Evolutionary conservation across 805 yeast genomes (phyloP).

Genomic region (Ogataea siamensis): DNA sequence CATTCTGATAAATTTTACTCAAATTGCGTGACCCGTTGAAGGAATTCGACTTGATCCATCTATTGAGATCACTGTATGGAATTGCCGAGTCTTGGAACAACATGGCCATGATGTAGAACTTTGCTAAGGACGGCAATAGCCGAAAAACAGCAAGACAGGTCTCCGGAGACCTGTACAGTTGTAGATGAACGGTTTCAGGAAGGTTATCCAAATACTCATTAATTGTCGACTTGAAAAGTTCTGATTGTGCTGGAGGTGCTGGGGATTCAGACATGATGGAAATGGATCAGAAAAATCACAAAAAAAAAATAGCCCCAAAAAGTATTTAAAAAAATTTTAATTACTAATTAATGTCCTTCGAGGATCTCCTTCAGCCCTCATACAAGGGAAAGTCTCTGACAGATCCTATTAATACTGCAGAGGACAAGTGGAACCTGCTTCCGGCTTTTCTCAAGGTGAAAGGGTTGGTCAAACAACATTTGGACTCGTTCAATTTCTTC

Average conservation of each 20-base stretch:
- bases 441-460: slow-evolving; percentile 96
- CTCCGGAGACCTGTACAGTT: slow-evolving; percentile 85
- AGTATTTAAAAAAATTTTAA: slow-evolving; percentile 1
- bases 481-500: slow-evolving; percentile 96
- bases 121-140: slow-evolving; percentile 83
- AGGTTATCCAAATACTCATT: slow-evolving; percentile 87
- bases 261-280: slow-evolving; percentile 12
- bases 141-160: slow-evolving; percentile 93
- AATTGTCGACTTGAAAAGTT: slow-evolving; percentile 65
- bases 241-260: slow-evolving; percentile 15
- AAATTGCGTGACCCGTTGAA: slow-evolving; percentile 24
- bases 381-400: slow-evolving; percentile 85
- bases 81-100: slow-evolving; percentile 77
- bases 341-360: slow-evolving; percentile 7
- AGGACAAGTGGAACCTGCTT: slow-evolving; percentile 93
- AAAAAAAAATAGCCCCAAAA: slow-evolving; percentile 4
- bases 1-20: slow-evolving; percentile 55
- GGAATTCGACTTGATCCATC: slow-evolving; percentile 57
- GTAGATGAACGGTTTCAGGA: slow-evolving; percentile 80
- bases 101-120: slow-evolving; percentile 83
- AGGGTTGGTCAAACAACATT: slow-evolving; percentile 94
- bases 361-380: slow-evolving; percentile 69
- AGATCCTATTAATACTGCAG: slow-evolving; percentile 86
- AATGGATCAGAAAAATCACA: neutral
- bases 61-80: slow-evolving; percentile 62